Evolutionary conservation across 495 filamentous ascomycete genomes (phyloP), one percentile per base, ranked within the genome.

Genomic region (Daldinia vernicosa): DNA sequence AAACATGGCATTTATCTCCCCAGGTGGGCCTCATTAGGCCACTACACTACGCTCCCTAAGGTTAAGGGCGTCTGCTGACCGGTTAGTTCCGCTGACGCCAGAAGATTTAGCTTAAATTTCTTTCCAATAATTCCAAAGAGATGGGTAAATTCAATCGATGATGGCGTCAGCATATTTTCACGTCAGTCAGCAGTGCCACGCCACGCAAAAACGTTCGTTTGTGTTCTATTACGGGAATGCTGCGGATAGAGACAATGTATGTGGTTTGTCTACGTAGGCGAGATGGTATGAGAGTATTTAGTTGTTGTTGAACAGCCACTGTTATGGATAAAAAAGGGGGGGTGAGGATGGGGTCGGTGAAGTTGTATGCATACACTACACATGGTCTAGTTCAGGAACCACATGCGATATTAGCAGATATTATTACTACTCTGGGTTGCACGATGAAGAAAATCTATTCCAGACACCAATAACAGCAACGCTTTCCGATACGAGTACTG

Each of bases 401-500:
- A 45, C 17, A 45, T 45, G 40, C 40, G 40, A 45, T 45, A 45
- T 43, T 43, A 39, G 12, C 14, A 37, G 6, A 40, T 5, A n/a
- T 6, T n/a, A 43, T n/a, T 4, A n/a, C 40, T 2, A 43, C 40
- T n/a, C 40, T 43, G n/a, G n/a, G n/a, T n/a, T n/a, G 14, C 6
- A 17, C 1, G 40, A 14, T 40, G n/a, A 30, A 30, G 1, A 30
- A 30, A 30, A 57, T 61, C 17, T 61, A 51, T 33, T 27, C 14
- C 39, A n/a, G 27, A 60, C 67, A 22, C 37, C 15, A 50, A 26
- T 60, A 22, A 22, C 15, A 15, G 24, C 15, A 45, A 35, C 66
- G 56, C 57, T 61, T 65, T 51, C 62, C 62, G 56, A 62, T 50
- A 62, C n/a, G 52, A 52, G 60, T 45, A 51, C 30, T 66, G 68